phyloP scores from a whole-genome alignment of 1,139 yeast genomes.

The Pichia sp. region DNA sequence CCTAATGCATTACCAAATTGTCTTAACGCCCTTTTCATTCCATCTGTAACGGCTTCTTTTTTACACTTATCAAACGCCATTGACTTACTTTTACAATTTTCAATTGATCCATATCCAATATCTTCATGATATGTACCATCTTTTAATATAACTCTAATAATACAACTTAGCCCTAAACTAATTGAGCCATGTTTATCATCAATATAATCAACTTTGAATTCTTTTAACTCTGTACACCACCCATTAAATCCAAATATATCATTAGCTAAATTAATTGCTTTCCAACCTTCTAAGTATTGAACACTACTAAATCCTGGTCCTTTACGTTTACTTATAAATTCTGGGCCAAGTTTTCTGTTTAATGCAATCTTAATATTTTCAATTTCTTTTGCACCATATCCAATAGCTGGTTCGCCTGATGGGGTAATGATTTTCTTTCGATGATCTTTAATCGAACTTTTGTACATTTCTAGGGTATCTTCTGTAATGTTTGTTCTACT shows the following conservation, averaged over 20 bases:
- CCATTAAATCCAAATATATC: constrained; percentile 78
- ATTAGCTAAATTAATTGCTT: constrained; percentile 69
- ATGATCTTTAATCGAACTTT: constrained; percentile 4
- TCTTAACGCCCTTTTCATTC: constrained; percentile 65
- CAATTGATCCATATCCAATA: constrained; percentile 74
- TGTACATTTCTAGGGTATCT: too few relatives aligned
- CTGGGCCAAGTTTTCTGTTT: constrained; percentile 78
- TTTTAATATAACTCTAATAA: constrained; percentile 62
- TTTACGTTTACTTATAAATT: constrained; percentile 74
- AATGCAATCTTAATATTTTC: constrained; percentile 38
- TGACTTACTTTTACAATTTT: constrained; percentile 62
- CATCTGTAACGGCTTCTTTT: constrained; percentile 80
- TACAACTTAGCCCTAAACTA: constrained; percentile 62
- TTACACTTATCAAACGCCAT: constrained; percentile 77
- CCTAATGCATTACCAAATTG: constrained; percentile 79
- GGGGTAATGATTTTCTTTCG: constrained; percentile 11
- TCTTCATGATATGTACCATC: constrained; percentile 79
- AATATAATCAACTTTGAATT: constrained; percentile 61
- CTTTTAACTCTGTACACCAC: constrained; percentile 67
- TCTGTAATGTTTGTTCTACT: too few relatives aligned
- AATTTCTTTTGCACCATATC: constrained; percentile 32
- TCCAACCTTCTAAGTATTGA: constrained; percentile 77
- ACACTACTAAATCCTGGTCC: constrained; percentile 69
- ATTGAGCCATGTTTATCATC: constrained; percentile 55
- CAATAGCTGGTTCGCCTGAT: constrained; percentile 4